Percentiles rank a stretch among this genome's conserved stretches.
Evolutionary conservation across 73 alveolate species (phyloP).

Genomic region (Blepharisma stoltei): DNA sequence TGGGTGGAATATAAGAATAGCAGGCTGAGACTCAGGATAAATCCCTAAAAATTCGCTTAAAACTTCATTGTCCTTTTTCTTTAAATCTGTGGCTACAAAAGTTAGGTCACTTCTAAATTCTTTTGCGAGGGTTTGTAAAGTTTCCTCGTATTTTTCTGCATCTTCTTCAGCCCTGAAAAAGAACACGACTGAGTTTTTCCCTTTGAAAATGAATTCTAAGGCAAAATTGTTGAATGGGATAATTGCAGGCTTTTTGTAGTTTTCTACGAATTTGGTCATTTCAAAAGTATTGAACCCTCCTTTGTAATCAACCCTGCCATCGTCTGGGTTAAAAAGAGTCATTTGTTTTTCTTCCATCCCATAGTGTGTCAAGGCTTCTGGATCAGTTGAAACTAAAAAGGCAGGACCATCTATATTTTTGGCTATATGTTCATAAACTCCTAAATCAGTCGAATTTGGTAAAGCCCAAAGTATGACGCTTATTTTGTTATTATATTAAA

Average conservation of each 20-base stretch:
- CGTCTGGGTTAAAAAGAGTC: constrained; percentile 74
- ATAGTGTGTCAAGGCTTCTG: constrained; percentile 50
- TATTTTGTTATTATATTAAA: constrained; percentile 28
- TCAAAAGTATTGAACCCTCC: constrained; percentile 56
- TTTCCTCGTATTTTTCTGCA: constrained; percentile 61
- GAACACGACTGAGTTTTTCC: constrained; percentile 78
- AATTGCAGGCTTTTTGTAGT: constrained; percentile 74
- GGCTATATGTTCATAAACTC: constrained; percentile 68
- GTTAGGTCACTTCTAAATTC: constrained; percentile 65
- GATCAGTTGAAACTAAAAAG: constrained; percentile 64
- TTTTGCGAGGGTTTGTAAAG: constrained; percentile 71
- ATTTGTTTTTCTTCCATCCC: constrained; percentile 52
- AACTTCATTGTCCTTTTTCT: constrained; percentile 71
- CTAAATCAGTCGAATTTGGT: constrained; percentile 50
- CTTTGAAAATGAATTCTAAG: constrained; percentile 78
- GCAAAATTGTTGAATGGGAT: constrained; percentile 83
- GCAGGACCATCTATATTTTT: constrained; percentile 65
- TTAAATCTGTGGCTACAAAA: constrained; percentile 42
- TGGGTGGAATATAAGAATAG: constrained; percentile 67
- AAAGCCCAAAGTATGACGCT: constrained; percentile 60
- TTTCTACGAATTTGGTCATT: constrained; percentile 60
- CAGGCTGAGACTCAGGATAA: constrained; percentile 55
- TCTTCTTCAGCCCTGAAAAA: constrained; percentile 64
- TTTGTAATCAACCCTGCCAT: constrained; percentile 57
- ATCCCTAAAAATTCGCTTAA: constrained; percentile 87